Percentiles rank a stretch among this genome's conserved stretches.
These are phyloP conservation scores for Boechera stricta DNA, from an alignment of 345 rosid genomes.

Conservation along the genomic window DNA sequence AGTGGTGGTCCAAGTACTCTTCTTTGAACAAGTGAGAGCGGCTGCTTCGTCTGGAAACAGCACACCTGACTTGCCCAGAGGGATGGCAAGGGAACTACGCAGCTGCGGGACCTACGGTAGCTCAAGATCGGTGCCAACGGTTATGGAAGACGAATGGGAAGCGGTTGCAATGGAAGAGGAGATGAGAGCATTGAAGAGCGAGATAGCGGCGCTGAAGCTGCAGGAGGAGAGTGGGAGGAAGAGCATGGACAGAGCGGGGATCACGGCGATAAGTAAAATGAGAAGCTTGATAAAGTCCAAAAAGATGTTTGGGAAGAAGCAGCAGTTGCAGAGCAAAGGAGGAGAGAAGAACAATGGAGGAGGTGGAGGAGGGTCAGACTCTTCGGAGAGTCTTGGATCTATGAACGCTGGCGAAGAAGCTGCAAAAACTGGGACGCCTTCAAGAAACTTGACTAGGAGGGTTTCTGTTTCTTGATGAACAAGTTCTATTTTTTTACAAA, in stretches of 20 bases:
- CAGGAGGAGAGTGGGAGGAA: slow-evolving; percentile 52
- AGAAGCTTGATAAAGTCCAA: slow-evolving; percentile 75
- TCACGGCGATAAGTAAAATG: slow-evolving; percentile 57
- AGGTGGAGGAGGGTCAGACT: slow-evolving; percentile 77
- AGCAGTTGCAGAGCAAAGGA: slow-evolving; percentile 31
- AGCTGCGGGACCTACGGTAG: slow-evolving; percentile 61
- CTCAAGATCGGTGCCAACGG: slow-evolving; percentile 69
- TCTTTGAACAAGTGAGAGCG: slow-evolving; percentile 77
- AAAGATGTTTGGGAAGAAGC: slow-evolving; percentile 61
- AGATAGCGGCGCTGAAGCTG: slow-evolving; percentile 65
- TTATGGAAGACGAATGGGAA: slow-evolving; percentile 88
- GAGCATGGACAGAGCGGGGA: slow-evolving; percentile 48
- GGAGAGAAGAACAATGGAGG: slow-evolving; percentile 57
- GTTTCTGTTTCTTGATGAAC: slow-evolving; percentile 66
- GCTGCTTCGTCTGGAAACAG: slow-evolving; percentile 82
- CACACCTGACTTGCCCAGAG: slow-evolving; percentile 75
- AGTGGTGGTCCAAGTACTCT: slow-evolving; percentile 79
- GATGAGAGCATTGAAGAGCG: slow-evolving; percentile 68
- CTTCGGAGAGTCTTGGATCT: slow-evolving; percentile 75
- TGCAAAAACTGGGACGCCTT: slow-evolving; percentile 61
- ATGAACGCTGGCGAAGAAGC: slow-evolving; percentile 53
- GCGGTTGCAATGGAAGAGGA: slow-evolving; percentile 72
- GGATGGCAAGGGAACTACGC: slow-evolving; percentile 55
- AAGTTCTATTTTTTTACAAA: background rate
- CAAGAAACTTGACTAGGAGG: slow-evolving; percentile 63